Percentiles rank a stretch among this genome's conserved stretches.
Evolutionary conservation across 768 basidiomycete species (phyloP).

Genomic region (Lactarius vividus): DNA sequence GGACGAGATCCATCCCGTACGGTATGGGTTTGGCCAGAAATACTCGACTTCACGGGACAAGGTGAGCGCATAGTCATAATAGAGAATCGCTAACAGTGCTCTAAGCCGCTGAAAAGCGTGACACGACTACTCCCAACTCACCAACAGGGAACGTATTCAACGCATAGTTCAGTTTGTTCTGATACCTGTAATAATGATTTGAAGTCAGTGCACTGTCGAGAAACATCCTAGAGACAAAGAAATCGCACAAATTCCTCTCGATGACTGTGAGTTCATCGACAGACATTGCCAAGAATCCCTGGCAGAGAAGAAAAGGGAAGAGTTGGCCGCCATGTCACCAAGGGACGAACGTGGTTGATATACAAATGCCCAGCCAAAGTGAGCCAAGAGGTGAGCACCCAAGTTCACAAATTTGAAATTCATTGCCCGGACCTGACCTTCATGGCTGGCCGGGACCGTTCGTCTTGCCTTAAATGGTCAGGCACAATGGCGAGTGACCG

Average conservation of each 20-base stretch:
- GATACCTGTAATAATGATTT: not conserved
- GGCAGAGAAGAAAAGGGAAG: not conserved
- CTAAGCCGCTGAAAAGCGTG: not conserved
- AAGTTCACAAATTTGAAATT: too few relatives aligned
- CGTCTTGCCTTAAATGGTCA: too few relatives aligned
- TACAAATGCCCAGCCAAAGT: too few relatives aligned
- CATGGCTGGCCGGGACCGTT: too few relatives aligned
- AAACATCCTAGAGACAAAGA: not conserved
- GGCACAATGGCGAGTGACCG: too few relatives aligned
- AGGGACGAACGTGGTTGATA: too few relatives aligned
- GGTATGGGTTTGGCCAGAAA: conserved; percentile 22
- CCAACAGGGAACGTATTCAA: not conserved
- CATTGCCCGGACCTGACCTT: too few relatives aligned
- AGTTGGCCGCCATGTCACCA: not conserved
- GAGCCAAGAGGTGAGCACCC: too few relatives aligned
- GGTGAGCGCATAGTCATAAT: conserved; percentile 29
- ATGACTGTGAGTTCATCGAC: not conserved
- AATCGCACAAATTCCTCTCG: not conserved
- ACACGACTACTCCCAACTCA: not conserved
- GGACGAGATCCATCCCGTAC: conserved; percentile 3
- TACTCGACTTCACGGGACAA: conserved; percentile 25
- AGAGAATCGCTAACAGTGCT: conserved; percentile 22
- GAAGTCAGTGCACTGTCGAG: not conserved
- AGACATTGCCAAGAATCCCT: not conserved
- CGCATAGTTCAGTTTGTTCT: not conserved